These are phyloP conservation scores for Alnus rubra DNA, from an alignment of 306 rosid species.

Conservation along the genomic window DNA sequence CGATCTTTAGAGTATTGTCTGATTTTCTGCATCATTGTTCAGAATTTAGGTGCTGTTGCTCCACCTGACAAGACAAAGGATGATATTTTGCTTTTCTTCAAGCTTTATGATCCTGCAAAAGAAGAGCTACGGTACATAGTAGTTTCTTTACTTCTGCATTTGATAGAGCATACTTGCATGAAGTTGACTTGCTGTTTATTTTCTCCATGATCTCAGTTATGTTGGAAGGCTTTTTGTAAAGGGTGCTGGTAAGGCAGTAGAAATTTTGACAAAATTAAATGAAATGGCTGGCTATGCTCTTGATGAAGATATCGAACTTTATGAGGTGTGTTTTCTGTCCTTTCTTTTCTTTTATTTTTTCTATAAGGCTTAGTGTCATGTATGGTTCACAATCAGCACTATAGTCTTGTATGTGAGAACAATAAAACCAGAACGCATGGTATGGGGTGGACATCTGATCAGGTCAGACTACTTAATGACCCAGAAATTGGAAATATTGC, in stretches of 20 bases:
- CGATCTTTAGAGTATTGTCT: slow-evolving; percentile 8
- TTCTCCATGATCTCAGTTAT: slow-evolving; percentile 48
- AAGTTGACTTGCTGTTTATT: slow-evolving; percentile 29
- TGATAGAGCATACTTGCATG: slow-evolving; percentile 8
- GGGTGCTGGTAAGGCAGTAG: slow-evolving; percentile 72
- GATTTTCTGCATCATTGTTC: slow-evolving; percentile 32
- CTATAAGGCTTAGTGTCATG: neutral
- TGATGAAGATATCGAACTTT: slow-evolving; percentile 87
- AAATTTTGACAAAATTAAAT: slow-evolving; percentile 66
- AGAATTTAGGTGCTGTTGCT: slow-evolving; percentile 64
- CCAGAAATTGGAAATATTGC: neutral
- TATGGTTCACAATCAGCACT: neutral
- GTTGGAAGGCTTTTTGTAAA: slow-evolving; percentile 87
- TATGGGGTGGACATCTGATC: neutral
- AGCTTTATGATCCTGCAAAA: slow-evolving; percentile 82
- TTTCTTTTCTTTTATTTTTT: neutral
- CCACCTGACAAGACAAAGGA: slow-evolving; percentile 77
- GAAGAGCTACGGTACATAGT: slow-evolving; percentile 71
- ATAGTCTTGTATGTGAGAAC: neutral
- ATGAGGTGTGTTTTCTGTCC: slow-evolving; percentile 63
- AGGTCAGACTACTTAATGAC: neutral
- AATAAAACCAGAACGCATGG: neutral
- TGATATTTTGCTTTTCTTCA: slow-evolving; percentile 82
- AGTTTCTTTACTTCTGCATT: slow-evolving; percentile 16
- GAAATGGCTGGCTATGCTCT: slow-evolving; percentile 86